Evolutionary conservation across 192 early-diverging fungal genomes (phyloP), one percentile per base, ranked within the genome.

Genomic region (Entrophospora sp.): DNA sequence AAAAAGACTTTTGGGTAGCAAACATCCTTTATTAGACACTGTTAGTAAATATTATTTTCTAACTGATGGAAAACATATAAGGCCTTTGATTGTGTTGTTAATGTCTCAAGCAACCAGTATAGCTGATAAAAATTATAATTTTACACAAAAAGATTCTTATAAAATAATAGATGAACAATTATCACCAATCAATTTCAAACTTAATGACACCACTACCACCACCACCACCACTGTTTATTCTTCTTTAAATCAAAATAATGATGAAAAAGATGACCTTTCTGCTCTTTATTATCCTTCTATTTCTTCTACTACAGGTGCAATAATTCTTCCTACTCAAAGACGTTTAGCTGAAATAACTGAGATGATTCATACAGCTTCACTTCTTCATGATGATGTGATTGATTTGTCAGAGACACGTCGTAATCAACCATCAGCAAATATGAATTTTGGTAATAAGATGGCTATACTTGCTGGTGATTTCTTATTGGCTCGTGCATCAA

Each of bases 361-460:
- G 74, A 94, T 98, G 89, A 98, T 98, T 69, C 93, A 98, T 70
- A 98, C 93, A 4, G 91, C 96, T 12, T 92, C 93, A 3, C 75
- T 98, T 9, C 76, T 98, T 8, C 96, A 98, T 72, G 92, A 98
- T 75, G 96, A 98, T 71, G 75, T 77, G 10, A 80, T 80, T 45
- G 93, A 95, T 70, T 71, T 77, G 16, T 81, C 91, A 0, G 77
- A 86, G 42, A 85, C 81, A 4, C 87, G 94, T 31, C 84, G 94
- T 14, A 81, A 80, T 25, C 66, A 87, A 57, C 78, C 88, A 8
- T 89, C 91, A 10, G 90, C 89, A 9, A 93, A 95, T 62, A 83
- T 85, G 61, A 83, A 79, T 71, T 94, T 92, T 80, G 96, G 96
- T 32, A 98, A 98, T 79, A 98, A 96, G 67, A 93, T 96, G 91